A percentile compares a stretch with the other conserved stretches of the same genome.
Conservation (phyloP, 805 yeast genomes). For the Starmerella asiatica region DNA sequence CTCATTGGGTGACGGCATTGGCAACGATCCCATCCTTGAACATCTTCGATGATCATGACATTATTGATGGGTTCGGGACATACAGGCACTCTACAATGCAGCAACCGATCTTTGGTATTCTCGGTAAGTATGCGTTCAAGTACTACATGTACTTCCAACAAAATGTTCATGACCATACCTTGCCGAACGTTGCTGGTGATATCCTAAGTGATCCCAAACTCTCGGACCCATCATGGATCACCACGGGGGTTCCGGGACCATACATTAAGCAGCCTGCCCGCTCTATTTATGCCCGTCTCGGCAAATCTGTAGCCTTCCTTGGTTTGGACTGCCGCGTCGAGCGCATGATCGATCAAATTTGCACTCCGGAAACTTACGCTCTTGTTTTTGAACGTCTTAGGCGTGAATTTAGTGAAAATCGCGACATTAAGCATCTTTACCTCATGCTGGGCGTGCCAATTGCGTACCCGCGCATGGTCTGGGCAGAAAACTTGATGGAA, state of each 20-base stretch:
- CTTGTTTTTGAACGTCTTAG: conserved; percentile 46
- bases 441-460: conserved; percentile 90
- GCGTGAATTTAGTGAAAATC: conserved; percentile 39
- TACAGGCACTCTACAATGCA: conserved; percentile 65
- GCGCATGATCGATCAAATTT: conserved; percentile 48
- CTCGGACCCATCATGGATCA: conserved; percentile 48
- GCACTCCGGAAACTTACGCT: conserved; percentile 44
- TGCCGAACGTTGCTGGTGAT: not conserved
- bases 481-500: conserved; percentile 67
- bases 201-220: conserved; percentile 23
- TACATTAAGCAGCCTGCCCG: conserved; percentile 54
- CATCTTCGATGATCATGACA: conserved; percentile 89
- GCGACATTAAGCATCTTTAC: conserved; percentile 57
- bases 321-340: conserved; percentile 94
- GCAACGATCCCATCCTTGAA: conserved; percentile 77
- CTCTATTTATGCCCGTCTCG: conserved; percentile 60
- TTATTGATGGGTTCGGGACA: conserved; percentile 92
- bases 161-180: conserved; percentile 36
- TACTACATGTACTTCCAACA: conserved; percentile 90
- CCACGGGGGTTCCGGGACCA: conserved; percentile 47
- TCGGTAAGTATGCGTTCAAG: conserved; percentile 70
- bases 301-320: conserved; percentile 52
- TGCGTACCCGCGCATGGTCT: conserved; percentile 83
- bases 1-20: conserved; percentile 57
- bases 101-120: conserved; percentile 49